A percentile compares a stretch with the other conserved stretches of the same genome.
Evolutionary conservation across 2,329 filamentous ascomycete species (phyloP).

Genomic region (Diaporthe vaccinii): DNA sequence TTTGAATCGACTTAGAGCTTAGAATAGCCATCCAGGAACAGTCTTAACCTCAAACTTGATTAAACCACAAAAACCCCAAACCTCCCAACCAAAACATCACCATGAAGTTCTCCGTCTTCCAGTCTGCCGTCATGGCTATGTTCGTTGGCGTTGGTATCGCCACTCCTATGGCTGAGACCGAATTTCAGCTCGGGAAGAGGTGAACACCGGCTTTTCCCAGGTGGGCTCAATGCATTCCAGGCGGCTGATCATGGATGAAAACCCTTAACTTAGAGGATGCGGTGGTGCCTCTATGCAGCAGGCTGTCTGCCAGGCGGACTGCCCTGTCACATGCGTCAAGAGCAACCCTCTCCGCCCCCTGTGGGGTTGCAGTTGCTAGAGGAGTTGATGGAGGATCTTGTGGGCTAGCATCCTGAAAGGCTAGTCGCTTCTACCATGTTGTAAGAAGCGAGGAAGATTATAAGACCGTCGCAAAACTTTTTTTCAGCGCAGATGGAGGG

Average conservation of each 20-base stretch:
- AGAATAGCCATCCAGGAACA: not conserved
- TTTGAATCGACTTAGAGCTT: not conserved
- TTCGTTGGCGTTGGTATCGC: not conserved
- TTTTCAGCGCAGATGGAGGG: too few species aligned
- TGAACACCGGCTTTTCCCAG: not conserved
- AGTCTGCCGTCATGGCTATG: not conserved
- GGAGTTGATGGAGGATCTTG: not conserved
- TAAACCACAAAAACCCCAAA: not conserved
- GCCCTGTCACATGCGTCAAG: not conserved
- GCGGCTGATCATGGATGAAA: not conserved
- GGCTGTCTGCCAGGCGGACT: constrained; percentile 7
- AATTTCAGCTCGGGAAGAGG: not conserved
- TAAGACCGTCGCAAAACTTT: not conserved
- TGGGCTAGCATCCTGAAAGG: not conserved
- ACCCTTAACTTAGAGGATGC: not conserved
- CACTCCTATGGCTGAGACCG: constrained; percentile 5
- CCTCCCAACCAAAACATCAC: not conserved
- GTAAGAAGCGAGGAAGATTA: not conserved
- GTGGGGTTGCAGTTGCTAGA: not conserved
- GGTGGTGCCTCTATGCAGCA: constrained; percentile 11
- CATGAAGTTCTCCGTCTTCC: constrained; percentile 5
- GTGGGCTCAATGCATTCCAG: not conserved
- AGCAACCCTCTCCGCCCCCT: not conserved
- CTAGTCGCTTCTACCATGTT: not conserved
- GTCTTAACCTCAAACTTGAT: not conserved